Evolutionary conservation across 2,329 filamentous ascomycete species (phyloP).

Genomic region (Periglandula ipomoeae): DNA sequence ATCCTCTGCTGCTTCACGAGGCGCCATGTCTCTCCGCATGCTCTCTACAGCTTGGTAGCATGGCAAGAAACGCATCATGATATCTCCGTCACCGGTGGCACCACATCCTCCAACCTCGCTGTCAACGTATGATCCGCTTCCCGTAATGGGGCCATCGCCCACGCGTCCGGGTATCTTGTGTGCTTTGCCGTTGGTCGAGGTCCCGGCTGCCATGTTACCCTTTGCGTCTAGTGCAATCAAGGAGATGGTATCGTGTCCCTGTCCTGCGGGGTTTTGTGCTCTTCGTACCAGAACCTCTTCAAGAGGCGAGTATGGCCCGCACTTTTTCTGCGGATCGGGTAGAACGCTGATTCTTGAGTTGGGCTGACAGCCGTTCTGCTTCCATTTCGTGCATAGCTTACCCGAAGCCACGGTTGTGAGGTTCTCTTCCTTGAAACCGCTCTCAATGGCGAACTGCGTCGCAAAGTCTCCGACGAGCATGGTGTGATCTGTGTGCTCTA

Average conservation of each 20-base stretch:
- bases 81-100: constrained; percentile 46
- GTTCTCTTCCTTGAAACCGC: constrained; percentile 38
- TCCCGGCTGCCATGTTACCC: constrained; percentile 43
- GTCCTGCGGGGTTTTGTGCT: background rate
- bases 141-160: constrained; percentile 45
- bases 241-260: constrained; percentile 43
- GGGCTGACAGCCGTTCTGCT: constrained; percentile 32
- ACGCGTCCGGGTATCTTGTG: constrained; percentile 47
- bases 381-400: constrained; percentile 34
- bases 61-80: constrained; percentile 49
- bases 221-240: constrained; percentile 35
- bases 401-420: constrained; percentile 33
- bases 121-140: constrained; percentile 47
- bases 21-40: constrained; percentile 37
- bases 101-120: constrained; percentile 44
- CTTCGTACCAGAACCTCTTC: background rate
- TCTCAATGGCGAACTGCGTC: constrained; percentile 41
- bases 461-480: constrained; percentile 43
- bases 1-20: constrained; percentile 39
- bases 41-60: constrained; percentile 50
- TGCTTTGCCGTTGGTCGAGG: constrained; percentile 45
- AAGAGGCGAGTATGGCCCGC: constrained; percentile 37
- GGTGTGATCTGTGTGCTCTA: constrained; percentile 42
- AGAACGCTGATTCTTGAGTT: constrained; percentile 40
- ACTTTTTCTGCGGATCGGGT: constrained; percentile 32